A percentile compares a stretch with the other conserved stretches of the same genome.
Evolutionary conservation across 2,329 filamentous ascomycete species (phyloP).

Genomic region (Neurospora crassa): DNA sequence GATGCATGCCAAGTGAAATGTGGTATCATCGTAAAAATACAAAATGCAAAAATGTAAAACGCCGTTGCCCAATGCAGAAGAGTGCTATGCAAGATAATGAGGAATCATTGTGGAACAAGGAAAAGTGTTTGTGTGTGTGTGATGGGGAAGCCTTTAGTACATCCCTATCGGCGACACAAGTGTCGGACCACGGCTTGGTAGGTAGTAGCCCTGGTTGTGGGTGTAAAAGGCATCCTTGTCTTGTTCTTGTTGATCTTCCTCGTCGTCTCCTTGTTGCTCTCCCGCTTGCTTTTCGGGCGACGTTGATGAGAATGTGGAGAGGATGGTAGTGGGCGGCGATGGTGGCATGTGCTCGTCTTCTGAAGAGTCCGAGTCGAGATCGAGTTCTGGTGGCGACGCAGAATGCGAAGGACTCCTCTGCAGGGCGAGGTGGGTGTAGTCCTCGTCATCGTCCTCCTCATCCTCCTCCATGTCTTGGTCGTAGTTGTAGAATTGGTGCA

Average conservation of each 20-base stretch:
- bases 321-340: constrained; percentile 49
- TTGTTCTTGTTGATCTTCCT: constrained; percentile 25
- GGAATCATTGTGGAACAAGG: constrained; percentile 7
- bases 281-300: constrained; percentile 34
- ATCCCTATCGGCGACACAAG: constrained; percentile 47
- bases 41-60: constrained; percentile 15
- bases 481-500: constrained; percentile 30
- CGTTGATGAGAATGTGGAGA: constrained; percentile 44
- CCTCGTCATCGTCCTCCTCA: constrained; percentile 50
- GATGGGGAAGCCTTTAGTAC: constrained; percentile 30
- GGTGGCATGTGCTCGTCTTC: constrained; percentile 68
- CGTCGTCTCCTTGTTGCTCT: constrained; percentile 25
- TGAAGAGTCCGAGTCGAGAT: constrained; percentile 58
- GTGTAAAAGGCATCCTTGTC: constrained; percentile 34
- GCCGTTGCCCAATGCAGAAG: constrained; percentile 19
- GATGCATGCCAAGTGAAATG: not conserved
- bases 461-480: constrained; percentile 40
- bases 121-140: not conserved
- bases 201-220: constrained; percentile 40
- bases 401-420: constrained; percentile 60
- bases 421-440: constrained; percentile 55
- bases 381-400: constrained; percentile 59
- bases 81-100: not conserved
- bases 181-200: constrained; percentile 41
- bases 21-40: not conserved